A percentile compares a stretch with the other conserved stretches of the same genome.
Conservation (phyloP, 257 asterid species). For the Solanum bulbocastanum region DNA sequence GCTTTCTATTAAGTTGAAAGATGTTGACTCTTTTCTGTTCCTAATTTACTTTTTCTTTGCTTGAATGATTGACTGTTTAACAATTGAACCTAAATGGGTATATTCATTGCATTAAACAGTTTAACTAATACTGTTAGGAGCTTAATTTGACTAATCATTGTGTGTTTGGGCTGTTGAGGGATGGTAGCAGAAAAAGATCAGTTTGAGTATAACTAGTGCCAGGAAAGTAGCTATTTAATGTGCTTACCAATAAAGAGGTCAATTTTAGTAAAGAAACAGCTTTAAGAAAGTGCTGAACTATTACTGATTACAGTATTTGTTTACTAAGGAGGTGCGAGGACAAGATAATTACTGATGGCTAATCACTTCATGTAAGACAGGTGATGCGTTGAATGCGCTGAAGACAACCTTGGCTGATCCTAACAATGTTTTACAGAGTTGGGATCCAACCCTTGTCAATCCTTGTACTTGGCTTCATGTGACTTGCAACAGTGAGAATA, state of each 20-base stretch:
- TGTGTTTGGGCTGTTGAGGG: not conserved
- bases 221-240: not conserved
- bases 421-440: slow-evolving; percentile 83
- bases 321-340: not conserved
- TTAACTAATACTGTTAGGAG: not conserved
- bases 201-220: not conserved
- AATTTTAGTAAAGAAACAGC: not conserved
- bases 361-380: slow-evolving; percentile 28
- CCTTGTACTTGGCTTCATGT: slow-evolving; percentile 99
- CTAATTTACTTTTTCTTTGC: not conserved
- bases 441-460: slow-evolving; percentile 96
- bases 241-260: not conserved
- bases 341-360: not conserved
- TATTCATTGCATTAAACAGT: not conserved
- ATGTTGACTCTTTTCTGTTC: not conserved
- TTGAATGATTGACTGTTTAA: not conserved
- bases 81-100: not conserved
- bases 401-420: slow-evolving; percentile 80
- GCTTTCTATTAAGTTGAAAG: not conserved
- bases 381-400: slow-evolving; percentile 86
- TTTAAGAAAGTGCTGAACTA: not conserved
- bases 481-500: slow-evolving; percentile 72
- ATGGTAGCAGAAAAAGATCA: not conserved
- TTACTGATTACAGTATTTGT: not conserved
- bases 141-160: not conserved